phyloP scores from a whole-genome alignment of 163 green algal species.

The Scenedesmus sp. region DNA sequence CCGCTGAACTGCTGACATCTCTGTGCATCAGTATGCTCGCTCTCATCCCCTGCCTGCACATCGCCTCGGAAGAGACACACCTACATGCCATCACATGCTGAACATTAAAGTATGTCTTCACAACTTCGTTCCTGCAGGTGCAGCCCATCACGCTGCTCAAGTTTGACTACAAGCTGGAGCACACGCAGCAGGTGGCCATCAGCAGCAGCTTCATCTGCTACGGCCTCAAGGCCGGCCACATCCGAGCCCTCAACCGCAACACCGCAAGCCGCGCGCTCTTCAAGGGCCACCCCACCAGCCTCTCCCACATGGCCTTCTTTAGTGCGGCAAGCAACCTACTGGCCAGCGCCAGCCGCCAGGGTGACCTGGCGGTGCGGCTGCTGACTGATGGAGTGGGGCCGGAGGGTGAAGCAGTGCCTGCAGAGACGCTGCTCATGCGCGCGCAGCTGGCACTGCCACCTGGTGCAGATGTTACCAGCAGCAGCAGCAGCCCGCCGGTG shows the following conservation, averaged over 20 bases:
- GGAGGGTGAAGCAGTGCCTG: neutral
- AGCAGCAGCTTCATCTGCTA: constrained; percentile 91
- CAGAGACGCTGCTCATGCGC: constrained; percentile 9
- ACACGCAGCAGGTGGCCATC: constrained; percentile 80
- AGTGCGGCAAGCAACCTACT: constrained; percentile 33
- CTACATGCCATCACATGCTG: neutral
- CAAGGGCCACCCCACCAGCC: constrained; percentile 74
- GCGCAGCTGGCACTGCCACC: neutral
- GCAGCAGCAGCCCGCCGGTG: neutral
- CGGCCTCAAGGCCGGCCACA: constrained; percentile 82
- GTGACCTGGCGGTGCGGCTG: constrained; percentile 57
- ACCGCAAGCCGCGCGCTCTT: constrained; percentile 78
- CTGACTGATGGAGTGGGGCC: neutral
- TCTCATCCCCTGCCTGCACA: neutral
- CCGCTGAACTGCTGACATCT: neutral
- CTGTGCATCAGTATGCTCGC: neutral
- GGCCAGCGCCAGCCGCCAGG: neutral
- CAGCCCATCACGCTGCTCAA: constrained; percentile 82
- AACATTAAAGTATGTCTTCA: neutral
- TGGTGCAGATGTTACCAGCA: neutral
- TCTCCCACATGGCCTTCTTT: constrained; percentile 66
- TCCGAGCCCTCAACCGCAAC: constrained; percentile 83
- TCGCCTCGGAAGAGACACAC: neutral
- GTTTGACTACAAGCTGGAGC: constrained; percentile 69
- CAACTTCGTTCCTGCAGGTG: constrained; percentile 66